Conservation (phyloP, 768 basidiomycete species). For the Leccinellum luteum region DNA sequence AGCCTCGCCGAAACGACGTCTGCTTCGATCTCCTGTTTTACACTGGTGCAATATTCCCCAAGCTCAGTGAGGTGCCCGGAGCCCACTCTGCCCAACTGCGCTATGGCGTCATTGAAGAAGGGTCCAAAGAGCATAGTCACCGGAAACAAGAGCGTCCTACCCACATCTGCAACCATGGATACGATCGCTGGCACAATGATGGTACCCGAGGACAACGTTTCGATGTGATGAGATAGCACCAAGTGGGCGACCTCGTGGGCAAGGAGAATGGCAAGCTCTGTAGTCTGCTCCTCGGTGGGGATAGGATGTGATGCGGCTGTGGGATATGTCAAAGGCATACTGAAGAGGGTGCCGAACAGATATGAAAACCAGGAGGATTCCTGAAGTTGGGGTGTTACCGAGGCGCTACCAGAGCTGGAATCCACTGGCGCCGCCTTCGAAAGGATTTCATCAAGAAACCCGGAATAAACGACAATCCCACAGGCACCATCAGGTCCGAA, state of each 20-base stretch:
- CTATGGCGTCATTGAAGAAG: slow-evolving; percentile 93
- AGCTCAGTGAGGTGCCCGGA: slow-evolving; percentile 71
- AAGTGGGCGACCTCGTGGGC: slow-evolving; percentile 95
- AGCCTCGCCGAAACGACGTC: slow-evolving; percentile 85
- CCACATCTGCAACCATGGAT: slow-evolving; percentile 72
- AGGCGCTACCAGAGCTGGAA: slow-evolving; percentile 26
- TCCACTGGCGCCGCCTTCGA: slow-evolving; percentile 32
- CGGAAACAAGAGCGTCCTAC: slow-evolving; percentile 81
- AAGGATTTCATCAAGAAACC: slow-evolving; percentile 87
- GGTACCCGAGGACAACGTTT: slow-evolving; percentile 82
- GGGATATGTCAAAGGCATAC: slow-evolving; percentile 31
- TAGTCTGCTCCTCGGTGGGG: slow-evolving; percentile 80
- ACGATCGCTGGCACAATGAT: slow-evolving; percentile 80
- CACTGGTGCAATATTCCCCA: slow-evolving; percentile 73
- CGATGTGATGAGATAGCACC: slow-evolving; percentile 85
- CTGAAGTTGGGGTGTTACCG: slow-evolving; percentile 15
- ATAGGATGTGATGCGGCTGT: slow-evolving; percentile 39
- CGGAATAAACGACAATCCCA: slow-evolving; percentile 92
- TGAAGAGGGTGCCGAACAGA: slow-evolving; percentile 44
- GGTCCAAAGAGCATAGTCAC: slow-evolving; percentile 91
- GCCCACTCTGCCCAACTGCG: slow-evolving; percentile 72
- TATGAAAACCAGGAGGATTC: slow-evolving; percentile 45
- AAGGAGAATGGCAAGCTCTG: slow-evolving; percentile 85
- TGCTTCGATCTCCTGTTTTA: slow-evolving; percentile 88
- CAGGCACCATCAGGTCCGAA: slow-evolving; percentile 91